These are phyloP conservation scores for Panellus pusillus DNA, from an alignment of 768 basidiomycete species.

Conservation along the genomic window DNA sequence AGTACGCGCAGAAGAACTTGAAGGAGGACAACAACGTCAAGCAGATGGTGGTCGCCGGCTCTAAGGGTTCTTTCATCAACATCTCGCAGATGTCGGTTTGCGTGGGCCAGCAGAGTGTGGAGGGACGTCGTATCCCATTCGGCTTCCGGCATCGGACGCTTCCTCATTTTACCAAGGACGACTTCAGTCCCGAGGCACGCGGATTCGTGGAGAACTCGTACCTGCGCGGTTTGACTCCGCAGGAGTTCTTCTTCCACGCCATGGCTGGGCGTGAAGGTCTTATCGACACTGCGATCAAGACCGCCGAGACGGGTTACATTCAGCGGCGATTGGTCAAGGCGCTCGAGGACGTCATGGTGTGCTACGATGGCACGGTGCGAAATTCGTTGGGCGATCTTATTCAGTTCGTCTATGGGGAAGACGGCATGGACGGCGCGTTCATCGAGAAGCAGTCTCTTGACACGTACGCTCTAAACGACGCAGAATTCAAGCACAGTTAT, in stretches of 20 bases:
- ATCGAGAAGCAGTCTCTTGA: conserved; percentile 96
- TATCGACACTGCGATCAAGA: conserved; percentile 99
- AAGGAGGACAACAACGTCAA: conserved; percentile 99
- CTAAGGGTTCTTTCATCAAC: conserved; percentile 99
- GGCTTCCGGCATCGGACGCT: conserved; percentile 96
- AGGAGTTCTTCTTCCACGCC: conserved; percentile 99
- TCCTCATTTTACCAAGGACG: conserved; percentile 98
- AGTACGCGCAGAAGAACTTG: conserved; percentile 93
- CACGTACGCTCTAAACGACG: conserved; percentile 78
- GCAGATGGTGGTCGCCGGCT: conserved; percentile 99
- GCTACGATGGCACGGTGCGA: conserved; percentile 96
- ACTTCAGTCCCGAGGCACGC: conserved; percentile 95
- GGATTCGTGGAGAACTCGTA: conserved; percentile 99
- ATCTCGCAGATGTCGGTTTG: conserved; percentile 99
- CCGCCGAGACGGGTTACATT: conserved; percentile 98
- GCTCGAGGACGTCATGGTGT: conserved; percentile 94
- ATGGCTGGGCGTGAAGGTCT: conserved; percentile 99
- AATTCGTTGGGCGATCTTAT: conserved; percentile 96
- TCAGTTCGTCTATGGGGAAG: conserved; percentile 97
- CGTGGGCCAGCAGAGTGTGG: conserved; percentile 97
- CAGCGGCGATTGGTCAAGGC: conserved; percentile 98
- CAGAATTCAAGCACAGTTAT: conserved; percentile 87
- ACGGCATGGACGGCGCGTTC: conserved; percentile 97
- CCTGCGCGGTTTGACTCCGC: conserved; percentile 91
- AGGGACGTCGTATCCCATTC: conserved; percentile 97